These are phyloP conservation scores for Hymenochaete sp. DNA, from an alignment of 1,284 basidiomycete genomes.

Conservation along the genomic window DNA sequence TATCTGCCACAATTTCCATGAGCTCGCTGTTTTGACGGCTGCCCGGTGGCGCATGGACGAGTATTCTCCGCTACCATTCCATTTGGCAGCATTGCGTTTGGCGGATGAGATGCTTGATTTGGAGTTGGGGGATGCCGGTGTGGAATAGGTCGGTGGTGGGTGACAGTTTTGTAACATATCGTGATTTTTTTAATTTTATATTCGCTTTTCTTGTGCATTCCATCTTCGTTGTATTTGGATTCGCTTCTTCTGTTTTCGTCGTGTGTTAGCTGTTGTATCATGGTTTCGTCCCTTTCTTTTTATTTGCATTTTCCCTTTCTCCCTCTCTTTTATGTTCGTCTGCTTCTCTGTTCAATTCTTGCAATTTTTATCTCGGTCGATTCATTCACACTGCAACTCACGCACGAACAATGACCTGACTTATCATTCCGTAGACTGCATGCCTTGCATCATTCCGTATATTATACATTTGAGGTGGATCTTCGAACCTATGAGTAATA, in stretches of 20 bases:
- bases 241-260: not conserved
- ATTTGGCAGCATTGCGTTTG: slow-evolving; percentile 56
- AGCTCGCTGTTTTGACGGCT: slow-evolving; percentile 51
- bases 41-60: too few relatives aligned
- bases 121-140: slow-evolving; percentile 42
- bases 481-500: too few relatives aligned
- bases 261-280: not conserved
- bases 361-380: not conserved
- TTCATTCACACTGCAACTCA: too few relatives aligned
- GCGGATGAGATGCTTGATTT: slow-evolving; percentile 38
- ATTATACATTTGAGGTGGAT: not conserved
- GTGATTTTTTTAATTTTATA: not conserved
- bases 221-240: not conserved
- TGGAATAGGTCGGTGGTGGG: too few relatives aligned
- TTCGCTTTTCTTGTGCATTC: not conserved
- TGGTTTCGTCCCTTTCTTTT: not conserved
- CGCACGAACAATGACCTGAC: too few relatives aligned
- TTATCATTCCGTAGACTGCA: not conserved
- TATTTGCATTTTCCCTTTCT: not conserved
- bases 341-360: not conserved
- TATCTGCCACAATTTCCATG: slow-evolving; percentile 58
- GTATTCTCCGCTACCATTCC: slow-evolving; percentile 56
- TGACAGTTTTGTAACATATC: slow-evolving; percentile 48
- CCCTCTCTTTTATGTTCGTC: not conserved
- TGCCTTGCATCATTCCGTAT: not conserved